Evolutionary conservation across 1,284 basidiomycete species (phyloP).

Genomic region (Boletus putidus): DNA sequence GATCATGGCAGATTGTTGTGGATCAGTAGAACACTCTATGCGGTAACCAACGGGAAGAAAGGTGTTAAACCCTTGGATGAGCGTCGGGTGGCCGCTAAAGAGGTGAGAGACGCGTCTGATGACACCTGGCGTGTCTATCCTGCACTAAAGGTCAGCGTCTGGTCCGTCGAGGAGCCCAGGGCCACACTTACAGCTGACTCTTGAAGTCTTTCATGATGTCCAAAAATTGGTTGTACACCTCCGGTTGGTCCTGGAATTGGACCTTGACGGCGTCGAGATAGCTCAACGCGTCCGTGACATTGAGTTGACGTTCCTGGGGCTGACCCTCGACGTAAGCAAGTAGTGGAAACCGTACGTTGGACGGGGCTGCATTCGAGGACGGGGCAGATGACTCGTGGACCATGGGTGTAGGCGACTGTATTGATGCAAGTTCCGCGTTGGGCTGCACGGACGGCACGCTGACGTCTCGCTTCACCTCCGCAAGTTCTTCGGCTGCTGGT

Average conservation of each 20-base stretch:
- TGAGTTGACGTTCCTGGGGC: slow-evolving; percentile 52
- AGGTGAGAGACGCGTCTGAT: slow-evolving; percentile 93
- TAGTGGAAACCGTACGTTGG: slow-evolving; percentile 20
- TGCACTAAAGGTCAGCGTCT: slow-evolving; percentile 38
- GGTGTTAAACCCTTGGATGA: slow-evolving; percentile 98
- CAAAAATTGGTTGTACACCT: slow-evolving; percentile 93
- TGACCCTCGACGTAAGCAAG: slow-evolving; percentile 33
- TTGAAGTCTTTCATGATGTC: slow-evolving; percentile 99
- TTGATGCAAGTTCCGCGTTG: slow-evolving; percentile 11
- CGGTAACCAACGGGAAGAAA: slow-evolving; percentile 94
- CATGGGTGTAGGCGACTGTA: slow-evolving; percentile 24
- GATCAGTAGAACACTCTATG: slow-evolving; percentile 75
- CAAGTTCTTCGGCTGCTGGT: slow-evolving; percentile 13
- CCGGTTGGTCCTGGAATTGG: slow-evolving; percentile 84
- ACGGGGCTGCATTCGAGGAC: not conserved
- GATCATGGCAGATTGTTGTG: slow-evolving; percentile 61
- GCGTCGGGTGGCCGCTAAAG: slow-evolving; percentile 86
- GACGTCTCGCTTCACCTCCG: slow-evolving; percentile 27
- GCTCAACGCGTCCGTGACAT: slow-evolving; percentile 88
- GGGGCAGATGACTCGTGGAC: slow-evolving; percentile 10
- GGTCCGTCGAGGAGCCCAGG: not conserved
- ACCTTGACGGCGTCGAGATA: slow-evolving; percentile 93
- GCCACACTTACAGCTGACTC: slow-evolving; percentile 69
- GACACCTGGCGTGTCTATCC: slow-evolving; percentile 96
- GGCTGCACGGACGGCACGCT: slow-evolving; percentile 27